phyloP scores from a whole-genome alignment of 1,284 basidiomycete genomes.

The Thecaphora thlaspeos region DNA sequence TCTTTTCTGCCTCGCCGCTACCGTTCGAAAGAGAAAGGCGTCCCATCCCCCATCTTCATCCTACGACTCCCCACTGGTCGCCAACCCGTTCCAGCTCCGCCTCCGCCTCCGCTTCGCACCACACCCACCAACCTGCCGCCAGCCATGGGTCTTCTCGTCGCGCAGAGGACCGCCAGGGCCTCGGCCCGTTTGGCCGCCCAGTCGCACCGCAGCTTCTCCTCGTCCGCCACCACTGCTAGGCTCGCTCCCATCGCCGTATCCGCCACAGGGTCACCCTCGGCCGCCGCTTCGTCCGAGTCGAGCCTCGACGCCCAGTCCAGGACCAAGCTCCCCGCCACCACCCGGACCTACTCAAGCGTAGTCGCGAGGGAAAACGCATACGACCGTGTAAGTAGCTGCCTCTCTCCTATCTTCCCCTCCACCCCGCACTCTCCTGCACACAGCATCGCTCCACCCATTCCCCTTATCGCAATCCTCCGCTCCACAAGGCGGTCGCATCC shows the following conservation, averaged over 20 bases:
- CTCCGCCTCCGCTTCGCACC: too few species aligned
- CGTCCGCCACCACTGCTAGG: slow-evolving; percentile 6
- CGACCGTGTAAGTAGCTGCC: slow-evolving; percentile 17
- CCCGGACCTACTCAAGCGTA: slow-evolving; percentile 30
- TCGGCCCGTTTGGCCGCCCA: slow-evolving; percentile 3
- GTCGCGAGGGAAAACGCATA: slow-evolving; percentile 40
- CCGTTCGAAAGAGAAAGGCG: too few species aligned
- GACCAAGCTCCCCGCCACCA: slow-evolving; percentile 14
- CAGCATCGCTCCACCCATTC: too few species aligned
- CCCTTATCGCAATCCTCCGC: too few species aligned
- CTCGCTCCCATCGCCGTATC: not conserved
- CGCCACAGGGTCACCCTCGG: slow-evolving; percentile 6
- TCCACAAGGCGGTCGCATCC: too few species aligned
- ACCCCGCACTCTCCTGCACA: too few species aligned
- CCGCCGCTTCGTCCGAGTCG: slow-evolving; percentile 5
- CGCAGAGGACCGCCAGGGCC: slow-evolving; percentile 6
- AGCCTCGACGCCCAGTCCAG: slow-evolving; percentile 5
- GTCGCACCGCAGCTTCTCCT: slow-evolving; percentile 15
- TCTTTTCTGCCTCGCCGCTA: too few species aligned
- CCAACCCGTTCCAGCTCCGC: too few species aligned
- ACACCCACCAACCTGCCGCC: too few species aligned
- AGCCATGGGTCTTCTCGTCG: slow-evolving; percentile 4
- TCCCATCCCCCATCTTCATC: too few species aligned
- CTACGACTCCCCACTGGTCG: too few species aligned
- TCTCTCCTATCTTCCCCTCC: not conserved